A percentile compares a stretch with the other conserved stretches of the same genome.
Conservation (phyloP, 2,329 filamentous ascomycete species). For the Cordyceps cateniannulata region DNA sequence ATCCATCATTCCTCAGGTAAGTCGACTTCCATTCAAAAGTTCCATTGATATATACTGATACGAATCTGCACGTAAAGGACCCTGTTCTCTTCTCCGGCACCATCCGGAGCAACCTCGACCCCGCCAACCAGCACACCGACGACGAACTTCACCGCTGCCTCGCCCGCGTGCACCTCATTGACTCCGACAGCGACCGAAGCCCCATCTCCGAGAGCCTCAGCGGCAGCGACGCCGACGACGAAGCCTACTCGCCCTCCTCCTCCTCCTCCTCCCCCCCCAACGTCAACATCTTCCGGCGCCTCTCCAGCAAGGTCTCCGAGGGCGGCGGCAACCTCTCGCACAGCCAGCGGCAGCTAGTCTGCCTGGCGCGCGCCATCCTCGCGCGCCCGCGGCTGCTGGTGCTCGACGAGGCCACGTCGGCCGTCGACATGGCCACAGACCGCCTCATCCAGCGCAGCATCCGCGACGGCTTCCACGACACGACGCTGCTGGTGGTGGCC, state of each 20-base stretch:
- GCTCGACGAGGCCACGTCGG: slow-evolving; percentile 62
- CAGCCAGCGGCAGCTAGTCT: slow-evolving; percentile 45
- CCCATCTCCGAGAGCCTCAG: slow-evolving; percentile 15
- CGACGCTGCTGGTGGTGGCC: slow-evolving; percentile 58
- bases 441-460: slow-evolving; percentile 58
- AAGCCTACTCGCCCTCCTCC: slow-evolving; percentile 28
- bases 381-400: slow-evolving; percentile 59
- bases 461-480: slow-evolving; percentile 53
- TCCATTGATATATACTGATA: not conserved
- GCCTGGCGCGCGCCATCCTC: slow-evolving; percentile 57
- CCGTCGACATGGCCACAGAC: slow-evolving; percentile 63
- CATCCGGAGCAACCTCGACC: slow-evolving; percentile 63
- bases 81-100: slow-evolving; percentile 78
- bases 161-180: slow-evolving; percentile 53
- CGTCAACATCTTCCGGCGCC: slow-evolving; percentile 47
- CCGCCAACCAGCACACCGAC: slow-evolving; percentile 59
- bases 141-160: slow-evolving; percentile 36
- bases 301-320: slow-evolving; percentile 52
- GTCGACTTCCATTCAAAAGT: not conserved
- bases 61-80: slow-evolving; percentile 34
- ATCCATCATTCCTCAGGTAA: slow-evolving; percentile 64
- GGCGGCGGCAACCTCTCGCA: slow-evolving; percentile 44
- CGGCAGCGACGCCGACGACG: slow-evolving; percentile 32
- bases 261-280: slow-evolving; percentile 20
- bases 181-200: slow-evolving; percentile 23